These are phyloP conservation scores for Trichosanthes cucumerina DNA, from an alignment of 306 rosid genomes.

Conservation along the genomic window DNA sequence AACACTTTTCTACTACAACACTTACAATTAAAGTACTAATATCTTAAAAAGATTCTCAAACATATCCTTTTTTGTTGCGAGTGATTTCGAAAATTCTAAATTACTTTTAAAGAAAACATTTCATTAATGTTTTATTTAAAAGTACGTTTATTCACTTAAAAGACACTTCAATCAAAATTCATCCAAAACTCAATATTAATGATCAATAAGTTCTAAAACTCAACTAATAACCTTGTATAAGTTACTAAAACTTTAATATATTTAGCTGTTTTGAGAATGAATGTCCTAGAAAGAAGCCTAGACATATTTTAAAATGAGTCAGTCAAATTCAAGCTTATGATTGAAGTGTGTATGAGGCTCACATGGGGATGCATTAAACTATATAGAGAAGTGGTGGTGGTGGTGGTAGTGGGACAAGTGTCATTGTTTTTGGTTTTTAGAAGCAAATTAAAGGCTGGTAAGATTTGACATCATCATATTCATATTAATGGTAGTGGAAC, in stretches of 20 bases:
- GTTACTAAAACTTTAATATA: background rate
- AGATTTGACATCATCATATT: constrained; percentile 10
- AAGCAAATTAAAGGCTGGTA: background rate
- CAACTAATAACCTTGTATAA: background rate
- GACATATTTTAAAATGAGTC: background rate
- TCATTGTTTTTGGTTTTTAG: background rate
- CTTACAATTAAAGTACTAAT: background rate
- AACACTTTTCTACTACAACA: background rate
- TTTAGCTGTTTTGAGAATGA: background rate
- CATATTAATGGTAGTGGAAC: background rate
- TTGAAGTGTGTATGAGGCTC: background rate
- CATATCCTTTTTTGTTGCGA: too few relatives aligned
- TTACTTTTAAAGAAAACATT: too few relatives aligned
- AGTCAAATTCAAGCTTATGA: background rate
- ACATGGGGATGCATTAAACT: constrained; percentile 8
- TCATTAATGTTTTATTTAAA: too few relatives aligned
- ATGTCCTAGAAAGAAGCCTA: background rate
- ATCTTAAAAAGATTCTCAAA: background rate
- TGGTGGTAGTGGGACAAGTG: background rate
- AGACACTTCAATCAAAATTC: background rate
- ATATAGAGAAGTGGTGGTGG: background rate
- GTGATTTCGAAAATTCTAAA: too few relatives aligned
- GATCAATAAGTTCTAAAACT: background rate
- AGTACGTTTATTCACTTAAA: too few relatives aligned
- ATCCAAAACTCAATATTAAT: background rate